Percentiles rank a stretch among this genome's conserved stretches.
Evolutionary conservation across 2,329 filamentous ascomycete genomes (phyloP).

Genomic region (Diaporthe citri): DNA sequence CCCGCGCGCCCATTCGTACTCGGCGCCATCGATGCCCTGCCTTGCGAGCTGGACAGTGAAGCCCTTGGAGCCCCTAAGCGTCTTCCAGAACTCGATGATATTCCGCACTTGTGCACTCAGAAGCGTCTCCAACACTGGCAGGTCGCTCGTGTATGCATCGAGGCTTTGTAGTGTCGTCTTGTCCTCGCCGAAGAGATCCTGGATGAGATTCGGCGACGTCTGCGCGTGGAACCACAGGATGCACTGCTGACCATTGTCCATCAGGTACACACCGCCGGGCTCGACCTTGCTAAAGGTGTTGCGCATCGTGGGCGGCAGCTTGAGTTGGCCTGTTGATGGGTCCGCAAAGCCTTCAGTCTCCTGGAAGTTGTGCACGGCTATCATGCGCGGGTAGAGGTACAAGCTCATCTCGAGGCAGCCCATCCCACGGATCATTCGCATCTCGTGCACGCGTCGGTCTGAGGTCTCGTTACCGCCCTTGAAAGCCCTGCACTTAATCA

Average conservation of each 20-base stretch:
- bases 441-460: constrained; percentile 90
- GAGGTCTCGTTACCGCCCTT: constrained; percentile 93
- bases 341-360: constrained; percentile 94
- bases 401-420: constrained; percentile 86
- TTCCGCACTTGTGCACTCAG: constrained; percentile 96
- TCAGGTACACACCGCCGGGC: constrained; percentile 91
- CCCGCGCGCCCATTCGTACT: constrained; percentile 94
- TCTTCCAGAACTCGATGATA: constrained; percentile 86
- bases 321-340: constrained; percentile 83
- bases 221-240: constrained; percentile 93
- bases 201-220: constrained; percentile 90
- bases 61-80: constrained; percentile 86
- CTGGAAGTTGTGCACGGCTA: constrained; percentile 89
- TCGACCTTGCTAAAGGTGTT: constrained; percentile 90
- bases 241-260: constrained; percentile 94
- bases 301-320: constrained; percentile 83
- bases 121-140: constrained; percentile 90
- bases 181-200: constrained; percentile 89
- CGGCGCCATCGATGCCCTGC: constrained; percentile 92
- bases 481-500: constrained; percentile 92
- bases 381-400: constrained; percentile 95
- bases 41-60: constrained; percentile 90
- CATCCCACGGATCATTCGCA: constrained; percentile 91
- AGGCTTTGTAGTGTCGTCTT: constrained; percentile 78
- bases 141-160: constrained; percentile 82